phyloP scores from a whole-genome alignment of 805 yeast genomes.

The Candida cerambycidarum region DNA sequence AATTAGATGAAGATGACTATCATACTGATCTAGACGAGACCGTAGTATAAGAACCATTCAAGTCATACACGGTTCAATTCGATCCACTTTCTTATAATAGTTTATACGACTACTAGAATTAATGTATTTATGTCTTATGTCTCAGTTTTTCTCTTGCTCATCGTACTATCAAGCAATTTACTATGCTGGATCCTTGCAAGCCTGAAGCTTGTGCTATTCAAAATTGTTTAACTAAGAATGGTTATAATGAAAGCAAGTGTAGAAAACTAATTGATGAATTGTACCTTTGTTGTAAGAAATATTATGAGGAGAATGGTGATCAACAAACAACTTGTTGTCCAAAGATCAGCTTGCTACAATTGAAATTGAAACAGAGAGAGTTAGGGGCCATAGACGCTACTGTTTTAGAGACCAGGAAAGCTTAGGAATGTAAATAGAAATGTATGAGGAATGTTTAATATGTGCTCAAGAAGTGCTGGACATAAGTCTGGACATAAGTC shows the following conservation, averaged over 20 bases:
- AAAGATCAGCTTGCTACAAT: conserved; percentile 54
- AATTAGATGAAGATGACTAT: conserved; percentile 51
- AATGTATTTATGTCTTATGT: background rate
- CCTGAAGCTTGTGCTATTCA: conserved; percentile 82
- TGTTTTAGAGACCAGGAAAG: conserved; percentile 27
- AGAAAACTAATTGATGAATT: conserved; percentile 64
- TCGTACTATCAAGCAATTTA: no score
- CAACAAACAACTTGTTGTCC: conserved; percentile 79
- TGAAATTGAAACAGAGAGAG: conserved; percentile 66
- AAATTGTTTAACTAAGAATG: conserved; percentile 62
- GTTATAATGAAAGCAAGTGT: conserved; percentile 75
- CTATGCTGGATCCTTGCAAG: conserved; percentile 58
- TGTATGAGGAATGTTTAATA: no score
- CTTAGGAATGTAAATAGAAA: background rate
- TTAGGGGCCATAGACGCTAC: conserved; percentile 60
- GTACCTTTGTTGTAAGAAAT: conserved; percentile 71
- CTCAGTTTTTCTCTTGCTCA: conserved; percentile 1
- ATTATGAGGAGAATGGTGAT: conserved; percentile 60
- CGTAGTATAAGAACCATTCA: no score
- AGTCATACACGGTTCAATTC: no score
- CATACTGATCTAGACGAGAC: conserved; percentile 52
- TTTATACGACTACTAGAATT: no score
- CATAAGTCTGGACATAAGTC: no score
- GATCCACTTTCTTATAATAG: no score
- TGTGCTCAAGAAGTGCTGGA: no score